phyloP scores from a whole-genome alignment of 805 yeast genomes.

The Teunomyces aglyptinius region DNA sequence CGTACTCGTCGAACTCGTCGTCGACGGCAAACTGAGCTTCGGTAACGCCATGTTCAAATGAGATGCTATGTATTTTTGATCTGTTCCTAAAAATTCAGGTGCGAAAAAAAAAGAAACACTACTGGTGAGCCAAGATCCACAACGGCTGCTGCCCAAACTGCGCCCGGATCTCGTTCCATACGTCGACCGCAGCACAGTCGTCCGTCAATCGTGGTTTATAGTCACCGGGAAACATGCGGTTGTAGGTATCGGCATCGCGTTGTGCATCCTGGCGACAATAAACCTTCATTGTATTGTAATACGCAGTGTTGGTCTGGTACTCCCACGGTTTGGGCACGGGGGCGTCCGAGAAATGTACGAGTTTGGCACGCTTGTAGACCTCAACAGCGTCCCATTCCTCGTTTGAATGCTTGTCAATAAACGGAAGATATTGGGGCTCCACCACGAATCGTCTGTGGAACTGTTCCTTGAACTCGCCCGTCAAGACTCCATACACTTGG shows the following conservation, averaged over 20 bases:
- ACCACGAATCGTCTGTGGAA: slow-evolving; percentile 42
- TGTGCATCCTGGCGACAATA: slow-evolving; percentile 21
- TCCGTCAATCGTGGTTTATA: slow-evolving; percentile 25
- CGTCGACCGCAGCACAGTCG: slow-evolving; percentile 30
- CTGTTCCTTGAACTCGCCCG: slow-evolving; percentile 45
- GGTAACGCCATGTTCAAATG: neutral
- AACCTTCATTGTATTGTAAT: slow-evolving; percentile 25
- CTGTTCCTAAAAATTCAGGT: too few species aligned
- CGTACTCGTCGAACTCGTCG: slow-evolving; percentile 2
- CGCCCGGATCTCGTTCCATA: slow-evolving; percentile 25
- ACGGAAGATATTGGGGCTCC: slow-evolving; percentile 44
- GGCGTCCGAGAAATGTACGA: slow-evolving; percentile 63
- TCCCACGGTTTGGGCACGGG: slow-evolving; percentile 71
- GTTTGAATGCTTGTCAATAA: slow-evolving; percentile 14
- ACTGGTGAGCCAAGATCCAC: neutral
- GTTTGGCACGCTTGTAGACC: slow-evolving; percentile 32
- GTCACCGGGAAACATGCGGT: slow-evolving; percentile 15
- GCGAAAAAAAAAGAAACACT: neutral
- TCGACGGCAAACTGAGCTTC: neutral
- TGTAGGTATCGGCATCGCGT: slow-evolving; percentile 13
- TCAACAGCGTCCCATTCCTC: slow-evolving; percentile 34
- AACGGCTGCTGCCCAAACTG: slow-evolving; percentile 11
- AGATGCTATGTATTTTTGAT: neutral
- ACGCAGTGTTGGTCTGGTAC: slow-evolving; percentile 17
- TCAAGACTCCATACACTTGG: slow-evolving; percentile 47